Conservation (phyloP, 2,329 filamentous ascomycete genomes). For the Ilyonectria destructans region DNA sequence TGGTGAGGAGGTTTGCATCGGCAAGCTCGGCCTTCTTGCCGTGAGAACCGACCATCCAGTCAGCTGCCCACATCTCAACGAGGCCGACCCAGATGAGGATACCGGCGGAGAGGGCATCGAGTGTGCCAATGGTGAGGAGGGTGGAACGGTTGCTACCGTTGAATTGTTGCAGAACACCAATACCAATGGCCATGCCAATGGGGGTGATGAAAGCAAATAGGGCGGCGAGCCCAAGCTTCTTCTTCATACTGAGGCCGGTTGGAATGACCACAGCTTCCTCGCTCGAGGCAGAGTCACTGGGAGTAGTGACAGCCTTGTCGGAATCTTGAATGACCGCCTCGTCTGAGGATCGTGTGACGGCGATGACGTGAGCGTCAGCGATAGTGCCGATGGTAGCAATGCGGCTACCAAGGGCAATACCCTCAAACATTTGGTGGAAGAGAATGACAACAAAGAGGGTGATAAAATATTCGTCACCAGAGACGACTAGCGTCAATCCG, state of each 20-base stretch:
- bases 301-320: constrained; percentile 48
- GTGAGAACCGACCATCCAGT: constrained; percentile 74
- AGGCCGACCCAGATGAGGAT: constrained; percentile 86
- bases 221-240: constrained; percentile 74
- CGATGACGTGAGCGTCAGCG: constrained; percentile 37
- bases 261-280: constrained; percentile 31
- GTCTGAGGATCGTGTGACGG: constrained; percentile 42
- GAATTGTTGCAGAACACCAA: constrained; percentile 79
- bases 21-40: constrained; percentile 65
- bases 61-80: constrained; percentile 84
- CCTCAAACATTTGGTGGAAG: constrained; percentile 87
- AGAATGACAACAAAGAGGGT: constrained; percentile 79
- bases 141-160: constrained; percentile 82
- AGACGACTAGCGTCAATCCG: constrained; percentile 75
- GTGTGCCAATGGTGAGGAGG: constrained; percentile 79
- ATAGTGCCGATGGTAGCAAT: constrained; percentile 73
- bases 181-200: constrained; percentile 85
- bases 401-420: constrained; percentile 80
- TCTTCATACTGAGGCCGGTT: constrained; percentile 55
- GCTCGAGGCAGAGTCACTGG: constrained; percentile 42
- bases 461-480: constrained; percentile 70
- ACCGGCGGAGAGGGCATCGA: constrained; percentile 82
- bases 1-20: constrained; percentile 65
- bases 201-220: constrained; percentile 82
- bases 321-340: constrained; percentile 41